phyloP scores from a whole-genome alignment of 2,329 filamentous ascomycete species.

The Ophiosphaerella narmari region DNA sequence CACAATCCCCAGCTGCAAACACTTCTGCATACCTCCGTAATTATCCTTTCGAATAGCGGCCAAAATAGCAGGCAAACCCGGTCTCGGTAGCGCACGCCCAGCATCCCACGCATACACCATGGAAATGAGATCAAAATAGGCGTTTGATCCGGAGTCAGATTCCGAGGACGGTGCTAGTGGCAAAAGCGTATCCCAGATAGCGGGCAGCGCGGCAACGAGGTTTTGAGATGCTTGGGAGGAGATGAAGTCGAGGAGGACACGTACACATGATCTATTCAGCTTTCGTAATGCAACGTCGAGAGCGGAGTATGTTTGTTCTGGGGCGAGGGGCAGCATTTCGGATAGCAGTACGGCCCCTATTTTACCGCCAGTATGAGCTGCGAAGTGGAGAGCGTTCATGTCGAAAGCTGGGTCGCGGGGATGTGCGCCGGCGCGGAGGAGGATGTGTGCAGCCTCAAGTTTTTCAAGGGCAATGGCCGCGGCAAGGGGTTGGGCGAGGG shows the following conservation, averaged over 20 bases:
- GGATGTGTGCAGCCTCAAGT: constrained; percentile 16
- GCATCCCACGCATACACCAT: constrained; percentile 23
- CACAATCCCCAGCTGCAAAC: constrained; percentile 16
- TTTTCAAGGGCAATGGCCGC: constrained; percentile 15
- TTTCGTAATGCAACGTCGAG: constrained; percentile 21
- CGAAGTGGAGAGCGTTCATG: constrained; percentile 22
- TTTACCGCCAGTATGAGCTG: constrained; percentile 15
- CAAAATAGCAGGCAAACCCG: constrained; percentile 19
- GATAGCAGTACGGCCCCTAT: constrained; percentile 15
- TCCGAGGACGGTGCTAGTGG: constrained; percentile 8
- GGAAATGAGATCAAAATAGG: constrained; percentile 16
- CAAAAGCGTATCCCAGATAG: constrained; percentile 19
- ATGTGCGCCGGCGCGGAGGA: constrained; percentile 20
- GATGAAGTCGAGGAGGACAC: constrained; percentile 19
- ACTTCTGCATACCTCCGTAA: constrained; percentile 19
- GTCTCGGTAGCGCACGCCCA: constrained; percentile 12
- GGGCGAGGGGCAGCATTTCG: constrained; percentile 19
- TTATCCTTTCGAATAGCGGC: constrained; percentile 23
- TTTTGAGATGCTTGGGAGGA: constrained; percentile 16
- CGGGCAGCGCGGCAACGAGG: constrained; percentile 20
- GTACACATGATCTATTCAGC: constrained; percentile 16
- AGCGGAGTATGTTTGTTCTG: constrained; percentile 21
- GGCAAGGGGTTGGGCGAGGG: constrained; percentile 19
- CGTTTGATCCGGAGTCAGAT: constrained; percentile 6
- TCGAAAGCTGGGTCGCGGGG: constrained; percentile 23